Evolutionary conservation across 192 early-diverging fungal genomes (phyloP), one percentile per base, ranked within the genome.

Genomic region (Rhizophagus sp.): DNA sequence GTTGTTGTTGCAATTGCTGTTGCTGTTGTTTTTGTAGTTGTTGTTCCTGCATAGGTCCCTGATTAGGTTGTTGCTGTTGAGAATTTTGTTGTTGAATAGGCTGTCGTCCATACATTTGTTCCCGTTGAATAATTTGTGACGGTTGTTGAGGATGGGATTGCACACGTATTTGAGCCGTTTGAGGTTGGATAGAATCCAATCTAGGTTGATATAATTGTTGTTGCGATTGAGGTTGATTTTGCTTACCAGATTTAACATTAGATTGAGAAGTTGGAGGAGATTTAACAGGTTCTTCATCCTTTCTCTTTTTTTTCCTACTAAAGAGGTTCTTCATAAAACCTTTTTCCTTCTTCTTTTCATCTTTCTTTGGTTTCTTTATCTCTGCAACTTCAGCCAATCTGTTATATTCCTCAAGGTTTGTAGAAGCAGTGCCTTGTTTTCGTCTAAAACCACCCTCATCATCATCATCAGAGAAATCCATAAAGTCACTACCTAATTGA

Each of bases 291-390:
- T 50, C n/a, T 25, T 47, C 39, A 71, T 71, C 22, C 5, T 71
- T 71, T 11, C 15, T n/a, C 30, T 62, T 79, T 25, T 57, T 62
- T 71, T 71, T 62, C n/a, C 39, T 79, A 62, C 22, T 52, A 62
- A 79, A 79, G 5, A 79, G 33, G 27, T 62, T 79, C 17, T 69
- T 79, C 33, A 79, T 36, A 62, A 52, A 71, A 36, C 78, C 68
- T 62, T 34, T 24, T 25, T 24, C 19, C 25, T 79, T 73, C 27
- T 85, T 78, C 69, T 83, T 82, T 34, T 68, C 34, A 47, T 72
- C 47, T 67, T 85, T 82, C 64, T 81, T 81, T 17, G 75, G 81
- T 44, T 84, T 86, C 66, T 82, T 70, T 6, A 34, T 80, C 47
- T 83, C 82, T 49, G 78, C 73, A 57, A 80, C 69, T 19, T 83